Evolutionary conservation across 768 basidiomycete genomes (phyloP).

Genomic region (Austroboletus festivus): DNA sequence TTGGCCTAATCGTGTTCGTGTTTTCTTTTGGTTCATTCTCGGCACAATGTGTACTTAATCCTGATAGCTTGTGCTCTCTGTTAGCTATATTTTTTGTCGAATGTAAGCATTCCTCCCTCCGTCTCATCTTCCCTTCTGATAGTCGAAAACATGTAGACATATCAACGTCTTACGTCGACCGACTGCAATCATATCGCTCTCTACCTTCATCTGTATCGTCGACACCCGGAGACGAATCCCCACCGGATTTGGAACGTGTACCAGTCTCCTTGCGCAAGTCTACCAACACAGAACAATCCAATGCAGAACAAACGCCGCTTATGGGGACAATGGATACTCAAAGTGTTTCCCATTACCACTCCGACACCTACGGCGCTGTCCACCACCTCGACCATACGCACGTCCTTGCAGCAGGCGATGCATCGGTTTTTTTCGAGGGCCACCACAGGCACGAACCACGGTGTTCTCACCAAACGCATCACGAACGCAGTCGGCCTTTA

Average conservation of each 20-base stretch:
- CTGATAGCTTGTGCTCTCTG: constrained; percentile 56
- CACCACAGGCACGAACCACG: constrained; percentile 36
- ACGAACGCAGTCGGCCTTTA: constrained; percentile 24
- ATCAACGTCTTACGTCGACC: constrained; percentile 73
- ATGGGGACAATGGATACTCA: constrained; percentile 4
- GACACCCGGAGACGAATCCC: constrained; percentile 27
- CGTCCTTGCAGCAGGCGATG: background rate
- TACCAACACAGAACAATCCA: background rate
- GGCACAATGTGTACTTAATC: background rate
- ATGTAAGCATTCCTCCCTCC: constrained; percentile 47
- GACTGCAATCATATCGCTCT: constrained; percentile 61
- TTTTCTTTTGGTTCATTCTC: background rate
- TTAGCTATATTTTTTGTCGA: constrained; percentile 75
- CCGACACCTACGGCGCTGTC: constrained; percentile 21
- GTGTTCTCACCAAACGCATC: constrained; percentile 26
- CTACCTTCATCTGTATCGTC: constrained; percentile 39
- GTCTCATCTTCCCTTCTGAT: background rate
- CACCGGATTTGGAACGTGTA: constrained; percentile 3
- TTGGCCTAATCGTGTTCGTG: constrained; percentile 73
- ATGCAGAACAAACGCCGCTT: constrained; percentile 21
- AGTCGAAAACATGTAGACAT: constrained; percentile 43
- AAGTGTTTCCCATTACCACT: too few relatives aligned
- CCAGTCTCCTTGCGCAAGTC: constrained; percentile 4
- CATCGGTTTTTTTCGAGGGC: constrained; percentile 29
- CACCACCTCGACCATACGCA: constrained; percentile 2